These are phyloP conservation scores for Mortierella sp. DNA, from an alignment of 371 early-diverging fungal species.

Conservation along the genomic window DNA sequence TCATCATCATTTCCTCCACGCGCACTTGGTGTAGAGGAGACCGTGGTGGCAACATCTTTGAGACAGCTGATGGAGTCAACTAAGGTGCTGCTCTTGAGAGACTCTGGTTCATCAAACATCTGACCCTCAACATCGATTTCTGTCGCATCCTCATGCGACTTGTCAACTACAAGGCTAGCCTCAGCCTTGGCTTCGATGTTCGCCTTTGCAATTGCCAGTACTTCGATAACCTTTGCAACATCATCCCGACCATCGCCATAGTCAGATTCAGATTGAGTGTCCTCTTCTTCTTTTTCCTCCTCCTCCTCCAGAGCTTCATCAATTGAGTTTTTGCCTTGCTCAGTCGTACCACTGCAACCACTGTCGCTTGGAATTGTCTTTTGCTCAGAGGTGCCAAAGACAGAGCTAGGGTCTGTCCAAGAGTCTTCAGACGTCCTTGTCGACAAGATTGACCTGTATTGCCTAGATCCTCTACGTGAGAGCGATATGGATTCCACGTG, in stretches of 20 bases:
- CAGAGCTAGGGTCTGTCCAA: conserved; percentile 18
- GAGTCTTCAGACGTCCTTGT: conserved; percentile 28
- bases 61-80: conserved; percentile 6
- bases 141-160: not conserved
- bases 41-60: not conserved
- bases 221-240: conserved; percentile 23
- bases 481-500: not conserved
- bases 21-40: not conserved
- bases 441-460: conserved; percentile 15
- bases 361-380: conserved; percentile 23
- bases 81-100: conserved; percentile 1
- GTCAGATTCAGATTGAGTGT: not conserved
- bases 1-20: not conserved
- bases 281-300: not conserved
- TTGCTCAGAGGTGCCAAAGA: not conserved
- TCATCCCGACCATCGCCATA: conserved; percentile 8
- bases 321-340: not conserved
- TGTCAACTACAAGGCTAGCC: not conserved
- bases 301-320: conserved; percentile 8
- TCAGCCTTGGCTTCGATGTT: not conserved
- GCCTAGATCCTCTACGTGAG: conserved; percentile 22
- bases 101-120: conserved; percentile 7
- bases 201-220: conserved; percentile 11
- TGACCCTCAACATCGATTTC: not conserved
- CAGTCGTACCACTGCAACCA: conserved; percentile 18